A percentile compares a stretch with the other conserved stretches of the same genome.
Evolutionary conservation across 345 rosid genomes (phyloP).

Genomic region (Arabidopsis suecica): DNA sequence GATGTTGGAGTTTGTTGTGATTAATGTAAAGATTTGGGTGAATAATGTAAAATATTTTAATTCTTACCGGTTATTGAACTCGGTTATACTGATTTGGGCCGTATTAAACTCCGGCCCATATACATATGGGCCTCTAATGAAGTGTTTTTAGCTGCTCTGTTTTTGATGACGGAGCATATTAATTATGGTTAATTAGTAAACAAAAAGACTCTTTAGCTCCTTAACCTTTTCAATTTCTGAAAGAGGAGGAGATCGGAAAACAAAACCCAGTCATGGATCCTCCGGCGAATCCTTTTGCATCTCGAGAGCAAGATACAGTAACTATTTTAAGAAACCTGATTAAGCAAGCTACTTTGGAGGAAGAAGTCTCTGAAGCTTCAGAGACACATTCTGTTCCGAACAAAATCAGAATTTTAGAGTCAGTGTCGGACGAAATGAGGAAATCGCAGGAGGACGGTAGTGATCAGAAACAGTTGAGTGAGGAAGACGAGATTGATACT

Average conservation of each 20-base stretch:
- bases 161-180: background rate
- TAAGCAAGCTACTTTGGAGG: background rate
- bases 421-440: conserved; percentile 9
- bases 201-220: too few relatives aligned
- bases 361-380: background rate
- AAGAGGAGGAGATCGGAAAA: background rate
- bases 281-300: background rate
- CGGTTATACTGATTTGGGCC: conserved; percentile 1
- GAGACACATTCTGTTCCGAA: background rate
- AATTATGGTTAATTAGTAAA: background rate
- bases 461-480: conserved; percentile 14
- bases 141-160: background rate
- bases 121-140: too few relatives aligned
- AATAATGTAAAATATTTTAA: conserved; percentile 12
- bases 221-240: too few relatives aligned
- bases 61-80: conserved; percentile 8
- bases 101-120: conserved; percentile 1
- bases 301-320: background rate
- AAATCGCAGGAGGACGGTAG: conserved; percentile 15
- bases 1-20: conserved; percentile 20
- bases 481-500: conserved; percentile 38
- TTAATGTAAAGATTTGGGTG: conserved; percentile 6
- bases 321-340: background rate
- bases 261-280: background rate
- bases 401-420: too few relatives aligned